phyloP scores from a whole-genome alignment of 306 rosid species.

The Albizia julibrissin region DNA sequence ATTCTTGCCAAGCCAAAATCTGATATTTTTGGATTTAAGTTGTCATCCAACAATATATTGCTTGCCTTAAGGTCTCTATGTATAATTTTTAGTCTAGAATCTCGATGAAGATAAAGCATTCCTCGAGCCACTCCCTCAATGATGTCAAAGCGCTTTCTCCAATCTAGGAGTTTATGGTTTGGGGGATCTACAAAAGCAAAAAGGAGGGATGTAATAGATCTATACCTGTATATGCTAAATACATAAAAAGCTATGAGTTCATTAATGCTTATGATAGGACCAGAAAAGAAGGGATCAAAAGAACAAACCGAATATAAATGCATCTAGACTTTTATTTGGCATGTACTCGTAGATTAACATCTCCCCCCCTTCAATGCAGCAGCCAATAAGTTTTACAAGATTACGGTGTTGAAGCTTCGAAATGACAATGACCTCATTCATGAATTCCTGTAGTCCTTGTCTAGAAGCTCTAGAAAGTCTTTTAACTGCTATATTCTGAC shows the following conservation, averaged over 20 bases:
- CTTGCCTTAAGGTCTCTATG: background rate
- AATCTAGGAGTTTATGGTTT: background rate
- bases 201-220: background rate
- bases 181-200: background rate
- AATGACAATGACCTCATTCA: background rate
- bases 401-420: background rate
- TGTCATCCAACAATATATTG: background rate
- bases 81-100: slow-evolving; percentile 9
- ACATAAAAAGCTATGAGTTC: background rate
- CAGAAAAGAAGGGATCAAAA: background rate
- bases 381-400: background rate
- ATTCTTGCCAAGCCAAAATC: background rate
- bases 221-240: background rate
- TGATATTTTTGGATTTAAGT: background rate
- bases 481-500: background rate
- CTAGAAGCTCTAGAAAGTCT: background rate
- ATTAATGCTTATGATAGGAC: background rate
- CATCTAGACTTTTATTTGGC: background rate
- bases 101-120: slow-evolving; percentile 2
- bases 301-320: background rate
- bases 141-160: background rate
- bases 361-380: background rate
- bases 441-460: background rate
- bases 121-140: background rate
- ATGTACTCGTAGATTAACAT: background rate